Conservation (phyloP, 345 rosid genomes). For the Acer yangbiense region DNA sequence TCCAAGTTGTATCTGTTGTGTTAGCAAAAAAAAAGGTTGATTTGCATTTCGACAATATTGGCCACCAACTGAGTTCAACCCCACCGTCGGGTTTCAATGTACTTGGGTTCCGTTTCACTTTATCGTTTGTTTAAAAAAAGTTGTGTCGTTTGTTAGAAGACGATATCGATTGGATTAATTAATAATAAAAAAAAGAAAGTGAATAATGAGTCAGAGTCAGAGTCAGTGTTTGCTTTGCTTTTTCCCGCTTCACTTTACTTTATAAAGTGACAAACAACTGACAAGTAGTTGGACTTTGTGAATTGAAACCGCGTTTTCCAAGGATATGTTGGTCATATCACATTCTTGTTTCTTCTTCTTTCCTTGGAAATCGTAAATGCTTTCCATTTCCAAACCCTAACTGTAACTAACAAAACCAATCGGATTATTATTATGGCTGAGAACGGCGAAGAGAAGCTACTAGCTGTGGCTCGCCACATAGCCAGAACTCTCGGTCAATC, state of each 20-base stretch:
- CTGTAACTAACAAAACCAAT: background rate
- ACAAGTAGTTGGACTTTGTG: background rate
- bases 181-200: too few species aligned
- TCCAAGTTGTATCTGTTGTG: slow-evolving; percentile 6
- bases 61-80: too few species aligned
- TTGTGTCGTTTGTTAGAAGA: too few species aligned
- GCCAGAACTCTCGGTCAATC: slow-evolving; percentile 88
- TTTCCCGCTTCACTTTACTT: background rate
- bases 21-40: slow-evolving; percentile 4
- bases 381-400: slow-evolving; percentile 8
- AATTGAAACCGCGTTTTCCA: slow-evolving; percentile 31
- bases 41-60: slow-evolving; percentile 1
- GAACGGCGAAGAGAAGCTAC: slow-evolving; percentile 90
- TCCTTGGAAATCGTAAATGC: background rate
- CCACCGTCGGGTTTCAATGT: background rate
- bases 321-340: slow-evolving; percentile 13
- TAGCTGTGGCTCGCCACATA: slow-evolving; percentile 90
- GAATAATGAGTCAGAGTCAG: too few species aligned
- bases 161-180: too few species aligned
- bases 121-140: too few species aligned
- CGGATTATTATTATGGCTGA: slow-evolving; percentile 35
- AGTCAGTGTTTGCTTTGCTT: too few species aligned
- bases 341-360: background rate
- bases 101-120: background rate
- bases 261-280: background rate